A percentile compares a stretch with the other conserved stretches of the same genome.
phyloP scores from a whole-genome alignment of 2,329 filamentous ascomycete genomes.

The Sclerotinia minor region DNA sequence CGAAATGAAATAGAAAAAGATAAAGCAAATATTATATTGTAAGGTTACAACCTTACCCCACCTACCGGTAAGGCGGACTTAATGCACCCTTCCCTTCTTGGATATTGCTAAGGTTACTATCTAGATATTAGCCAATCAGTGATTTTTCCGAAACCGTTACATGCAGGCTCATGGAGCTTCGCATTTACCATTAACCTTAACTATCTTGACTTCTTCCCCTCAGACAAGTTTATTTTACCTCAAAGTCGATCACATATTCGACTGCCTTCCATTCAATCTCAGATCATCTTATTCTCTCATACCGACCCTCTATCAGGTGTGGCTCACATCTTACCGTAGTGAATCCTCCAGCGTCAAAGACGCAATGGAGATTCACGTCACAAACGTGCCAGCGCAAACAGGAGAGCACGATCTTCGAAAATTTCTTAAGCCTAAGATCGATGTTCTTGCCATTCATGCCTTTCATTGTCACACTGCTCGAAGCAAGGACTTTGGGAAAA shows the following conservation, averaged over 20 bases:
- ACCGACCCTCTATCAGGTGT: neutral
- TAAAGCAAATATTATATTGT: no score
- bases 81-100: neutral
- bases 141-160: constrained; percentile 4
- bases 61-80: neutral
- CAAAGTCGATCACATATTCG: no score
- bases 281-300: neutral
- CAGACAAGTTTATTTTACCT: neutral
- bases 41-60: neutral
- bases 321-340: neutral
- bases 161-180: neutral
- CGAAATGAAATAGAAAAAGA: no score
- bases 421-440: constrained; percentile 45
- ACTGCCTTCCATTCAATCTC: neutral
- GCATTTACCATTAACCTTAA: neutral
- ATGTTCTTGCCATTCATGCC: constrained; percentile 44
- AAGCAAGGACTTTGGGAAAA: constrained; percentile 45
- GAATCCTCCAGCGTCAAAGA: neutral
- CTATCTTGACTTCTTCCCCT: neutral
- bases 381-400: constrained; percentile 45
- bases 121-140: neutral
- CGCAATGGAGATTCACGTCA: constrained; percentile 51
- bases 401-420: constrained; percentile 47
- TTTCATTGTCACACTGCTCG: constrained; percentile 49
- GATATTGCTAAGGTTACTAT: neutral